Evolutionary conservation across 192 early-diverging fungal genomes (phyloP).

Genomic region (Gryganskiella cystojenkinii): DNA sequence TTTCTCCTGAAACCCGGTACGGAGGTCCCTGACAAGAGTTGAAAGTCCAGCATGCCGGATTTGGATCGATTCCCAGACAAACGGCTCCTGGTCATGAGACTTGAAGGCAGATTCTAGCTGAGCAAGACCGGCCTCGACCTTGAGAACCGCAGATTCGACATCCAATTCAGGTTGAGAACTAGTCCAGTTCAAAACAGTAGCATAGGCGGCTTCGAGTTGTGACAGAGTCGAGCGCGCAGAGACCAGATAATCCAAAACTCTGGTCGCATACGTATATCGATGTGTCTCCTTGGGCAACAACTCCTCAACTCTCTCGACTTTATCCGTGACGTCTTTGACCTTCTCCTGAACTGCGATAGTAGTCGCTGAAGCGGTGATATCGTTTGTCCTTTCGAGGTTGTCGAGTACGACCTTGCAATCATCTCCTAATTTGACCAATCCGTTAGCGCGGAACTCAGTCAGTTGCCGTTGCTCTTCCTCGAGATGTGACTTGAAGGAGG

Average conservation of each 20-base stretch:
- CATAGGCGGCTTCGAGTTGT: constrained; percentile 26
- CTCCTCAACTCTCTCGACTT: constrained; percentile 12
- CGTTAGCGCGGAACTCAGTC: constrained; percentile 12
- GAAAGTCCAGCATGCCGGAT: constrained; percentile 32
- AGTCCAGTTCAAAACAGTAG: constrained; percentile 27
- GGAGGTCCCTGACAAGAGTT: constrained; percentile 28
- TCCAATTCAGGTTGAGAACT: constrained; percentile 16
- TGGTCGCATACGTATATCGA: constrained; percentile 27
- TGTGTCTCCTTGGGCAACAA: constrained; percentile 24
- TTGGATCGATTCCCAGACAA: constrained; percentile 46
- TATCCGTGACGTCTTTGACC: constrained; percentile 5
- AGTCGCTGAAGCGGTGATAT: constrained; percentile 11
- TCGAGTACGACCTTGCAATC: constrained; percentile 20
- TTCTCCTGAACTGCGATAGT: constrained; percentile 15
- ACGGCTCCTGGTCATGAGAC: constrained; percentile 1
- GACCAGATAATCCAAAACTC: constrained; percentile 39
- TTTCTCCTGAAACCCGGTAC: constrained; percentile 24
- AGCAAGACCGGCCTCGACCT: constrained; percentile 7
- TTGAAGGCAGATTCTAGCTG: constrained; percentile 35
- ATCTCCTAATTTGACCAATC: constrained; percentile 8
- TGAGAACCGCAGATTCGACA: constrained; percentile 14
- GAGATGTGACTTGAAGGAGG: constrained; percentile 10
- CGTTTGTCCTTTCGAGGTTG: constrained; percentile 21
- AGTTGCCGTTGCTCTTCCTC: constrained; percentile 37
- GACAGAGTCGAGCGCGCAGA: constrained; percentile 11